These are phyloP conservation scores for Lasiosphaeria hispida DNA, from an alignment of 495 filamentous ascomycete species.

Conservation along the genomic window DNA sequence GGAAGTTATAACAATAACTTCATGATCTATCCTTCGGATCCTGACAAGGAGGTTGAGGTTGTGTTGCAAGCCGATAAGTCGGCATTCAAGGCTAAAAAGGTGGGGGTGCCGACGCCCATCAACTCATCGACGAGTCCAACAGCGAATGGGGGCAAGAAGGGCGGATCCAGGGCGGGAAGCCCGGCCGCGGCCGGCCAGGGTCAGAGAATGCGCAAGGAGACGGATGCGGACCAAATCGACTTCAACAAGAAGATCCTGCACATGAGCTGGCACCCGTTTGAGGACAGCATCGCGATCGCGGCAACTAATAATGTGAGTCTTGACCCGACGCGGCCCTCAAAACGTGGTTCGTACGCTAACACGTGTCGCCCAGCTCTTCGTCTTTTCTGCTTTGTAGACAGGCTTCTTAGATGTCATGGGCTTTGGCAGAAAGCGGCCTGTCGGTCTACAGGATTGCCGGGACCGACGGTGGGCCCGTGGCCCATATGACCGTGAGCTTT, in stretches of 20 bases:
- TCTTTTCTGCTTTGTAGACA: constrained; percentile 89
- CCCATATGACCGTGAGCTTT: too few species aligned
- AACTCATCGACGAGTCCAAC: constrained; percentile 73
- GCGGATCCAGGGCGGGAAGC: constrained; percentile 80
- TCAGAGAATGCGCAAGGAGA: constrained; percentile 96
- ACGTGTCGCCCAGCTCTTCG: constrained; percentile 68
- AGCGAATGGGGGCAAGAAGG: constrained; percentile 73
- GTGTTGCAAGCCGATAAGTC: constrained; percentile 98
- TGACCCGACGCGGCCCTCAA: not conserved
- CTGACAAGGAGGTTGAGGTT: constrained; percentile 92
- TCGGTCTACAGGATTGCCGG: too few species aligned
- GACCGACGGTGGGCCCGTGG: too few species aligned
- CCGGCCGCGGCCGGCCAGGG: constrained; percentile 81
- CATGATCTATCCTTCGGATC: constrained; percentile 99
- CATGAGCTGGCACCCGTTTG: constrained; percentile 99
- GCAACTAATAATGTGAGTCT: constrained; percentile 95
- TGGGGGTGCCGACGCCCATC: constrained; percentile 96
- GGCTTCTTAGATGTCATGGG: not conserved
- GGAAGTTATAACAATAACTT: constrained; percentile 99
- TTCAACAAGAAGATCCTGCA: constrained; percentile 99
- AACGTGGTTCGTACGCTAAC: constrained; percentile 20
- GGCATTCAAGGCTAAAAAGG: constrained; percentile 99
- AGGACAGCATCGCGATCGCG: constrained; percentile 99
- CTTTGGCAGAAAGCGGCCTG: too few species aligned
- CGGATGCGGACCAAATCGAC: constrained; percentile 98